Conservation (phyloP, 345 rosid genomes). For the Cardiospermum halicacabum region DNA sequence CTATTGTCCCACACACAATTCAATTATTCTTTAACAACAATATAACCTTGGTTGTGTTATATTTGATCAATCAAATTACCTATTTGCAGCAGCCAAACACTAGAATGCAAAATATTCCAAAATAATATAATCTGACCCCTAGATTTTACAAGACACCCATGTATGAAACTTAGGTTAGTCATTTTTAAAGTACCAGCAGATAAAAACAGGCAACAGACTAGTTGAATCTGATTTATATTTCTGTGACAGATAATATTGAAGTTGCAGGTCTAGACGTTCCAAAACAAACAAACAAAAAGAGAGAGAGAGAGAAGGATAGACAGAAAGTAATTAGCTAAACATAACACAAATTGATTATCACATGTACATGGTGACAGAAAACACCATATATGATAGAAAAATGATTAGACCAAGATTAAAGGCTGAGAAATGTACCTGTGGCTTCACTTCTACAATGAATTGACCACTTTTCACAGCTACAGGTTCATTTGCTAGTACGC, state of each 20-base stretch:
- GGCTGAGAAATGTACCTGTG: slow-evolving; percentile 41
- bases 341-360: not conserved
- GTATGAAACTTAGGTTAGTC: too few species aligned
- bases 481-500: slow-evolving; percentile 72
- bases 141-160: not conserved
- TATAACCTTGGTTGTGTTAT: not conserved
- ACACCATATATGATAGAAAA: not conserved
- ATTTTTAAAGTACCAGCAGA: too few species aligned
- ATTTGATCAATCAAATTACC: not conserved
- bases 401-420: not conserved
- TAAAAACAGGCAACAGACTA: too few species aligned
- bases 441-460: slow-evolving; percentile 71
- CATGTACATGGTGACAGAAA: not conserved
- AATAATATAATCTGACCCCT: not conserved
- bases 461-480: slow-evolving; percentile 70
- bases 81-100: not conserved
- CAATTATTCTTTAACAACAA: not conserved
- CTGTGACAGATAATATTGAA: too few species aligned
- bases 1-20: not conserved
- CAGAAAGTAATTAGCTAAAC: too few species aligned
- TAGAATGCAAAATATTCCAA: not conserved
- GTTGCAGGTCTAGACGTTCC: too few species aligned
- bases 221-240: too few species aligned
- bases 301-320: too few species aligned
- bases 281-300: not conserved